Conservation (phyloP, 2,329 filamentous ascomycete species). For the Tolypocladium sp. region DNA sequence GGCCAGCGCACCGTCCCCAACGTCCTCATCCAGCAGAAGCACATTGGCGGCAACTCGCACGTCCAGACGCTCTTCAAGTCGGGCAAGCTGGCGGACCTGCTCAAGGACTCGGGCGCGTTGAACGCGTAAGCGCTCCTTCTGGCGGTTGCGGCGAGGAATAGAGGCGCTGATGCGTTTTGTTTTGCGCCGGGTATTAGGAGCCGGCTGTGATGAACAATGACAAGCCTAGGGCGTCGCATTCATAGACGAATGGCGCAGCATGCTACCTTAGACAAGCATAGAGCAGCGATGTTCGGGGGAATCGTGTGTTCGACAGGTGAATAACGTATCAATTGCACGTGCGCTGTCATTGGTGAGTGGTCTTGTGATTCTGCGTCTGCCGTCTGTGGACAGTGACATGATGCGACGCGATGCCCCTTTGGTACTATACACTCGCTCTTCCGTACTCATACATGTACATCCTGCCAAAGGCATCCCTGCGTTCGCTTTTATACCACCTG, state of each 20-base stretch:
- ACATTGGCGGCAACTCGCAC: conserved; percentile 95
- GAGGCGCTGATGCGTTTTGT: neutral
- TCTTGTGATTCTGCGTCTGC: neutral
- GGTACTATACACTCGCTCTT: neutral
- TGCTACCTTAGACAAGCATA: neutral
- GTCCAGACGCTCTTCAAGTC: conserved; percentile 49
- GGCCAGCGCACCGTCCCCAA: conserved; percentile 88
- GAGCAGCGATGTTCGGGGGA: neutral
- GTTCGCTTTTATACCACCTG: conserved; percentile 48
- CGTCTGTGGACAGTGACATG: neutral
- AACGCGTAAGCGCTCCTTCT: conserved; percentile 24
- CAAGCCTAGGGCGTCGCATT: neutral
- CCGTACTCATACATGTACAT: neutral
- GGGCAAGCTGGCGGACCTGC: conserved; percentile 29
- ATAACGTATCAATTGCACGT: neutral
- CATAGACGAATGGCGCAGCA: neutral
- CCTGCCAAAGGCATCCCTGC: too few species aligned
- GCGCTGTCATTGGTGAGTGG: neutral
- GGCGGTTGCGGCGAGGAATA: too few species aligned
- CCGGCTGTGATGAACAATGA: neutral
- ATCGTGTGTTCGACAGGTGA: neutral
- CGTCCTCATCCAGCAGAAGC: conserved; percentile 83
- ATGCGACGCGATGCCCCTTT: too few species aligned
- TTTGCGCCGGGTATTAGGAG: neutral
- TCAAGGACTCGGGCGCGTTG: conserved; percentile 33